These are phyloP conservation scores for Syncephalastrum contaminatum DNA, from an alignment of 371 early-diverging fungal species.

Conservation along the genomic window DNA sequence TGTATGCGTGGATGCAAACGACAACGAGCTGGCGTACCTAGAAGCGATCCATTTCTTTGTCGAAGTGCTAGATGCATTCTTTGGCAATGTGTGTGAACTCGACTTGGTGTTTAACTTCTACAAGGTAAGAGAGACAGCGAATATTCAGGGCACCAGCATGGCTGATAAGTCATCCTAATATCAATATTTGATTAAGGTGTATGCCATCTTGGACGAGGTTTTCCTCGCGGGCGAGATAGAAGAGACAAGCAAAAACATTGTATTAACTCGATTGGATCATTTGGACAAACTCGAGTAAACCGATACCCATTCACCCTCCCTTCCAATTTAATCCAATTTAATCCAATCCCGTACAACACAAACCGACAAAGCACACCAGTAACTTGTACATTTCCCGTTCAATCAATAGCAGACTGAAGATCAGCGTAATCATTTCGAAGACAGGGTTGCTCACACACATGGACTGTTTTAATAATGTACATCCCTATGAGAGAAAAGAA, in stretches of 20 bases:
- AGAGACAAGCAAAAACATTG: constrained; percentile 86
- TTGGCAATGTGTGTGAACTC: constrained; percentile 97
- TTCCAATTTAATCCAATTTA: not conserved
- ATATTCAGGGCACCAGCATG: not conserved
- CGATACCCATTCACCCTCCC: constrained; percentile 9
- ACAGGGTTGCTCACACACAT: constrained; percentile 1
- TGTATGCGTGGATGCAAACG: constrained; percentile 95
- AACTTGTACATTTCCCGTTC: not conserved
- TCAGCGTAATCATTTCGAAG: not conserved
- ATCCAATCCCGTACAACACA: no score
- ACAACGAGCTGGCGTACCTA: constrained; percentile 92
- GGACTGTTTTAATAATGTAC: constrained; percentile 1
- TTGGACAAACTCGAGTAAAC: constrained; percentile 74
- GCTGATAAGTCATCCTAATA: no score
- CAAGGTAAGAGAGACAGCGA: constrained; percentile 56
- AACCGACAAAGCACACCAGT: not conserved
- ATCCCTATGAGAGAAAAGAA: constrained; percentile 1
- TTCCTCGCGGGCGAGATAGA: constrained; percentile 97
- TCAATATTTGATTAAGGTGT: no score
- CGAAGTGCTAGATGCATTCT: constrained; percentile 95
- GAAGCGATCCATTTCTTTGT: constrained; percentile 98
- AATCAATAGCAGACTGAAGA: not conserved
- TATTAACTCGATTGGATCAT: constrained; percentile 73
- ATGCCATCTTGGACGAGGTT: constrained; percentile 95
- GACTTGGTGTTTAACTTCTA: constrained; percentile 97